Conservation (phyloP, 257 asterid genomes). For the Striga asiatica region DNA sequence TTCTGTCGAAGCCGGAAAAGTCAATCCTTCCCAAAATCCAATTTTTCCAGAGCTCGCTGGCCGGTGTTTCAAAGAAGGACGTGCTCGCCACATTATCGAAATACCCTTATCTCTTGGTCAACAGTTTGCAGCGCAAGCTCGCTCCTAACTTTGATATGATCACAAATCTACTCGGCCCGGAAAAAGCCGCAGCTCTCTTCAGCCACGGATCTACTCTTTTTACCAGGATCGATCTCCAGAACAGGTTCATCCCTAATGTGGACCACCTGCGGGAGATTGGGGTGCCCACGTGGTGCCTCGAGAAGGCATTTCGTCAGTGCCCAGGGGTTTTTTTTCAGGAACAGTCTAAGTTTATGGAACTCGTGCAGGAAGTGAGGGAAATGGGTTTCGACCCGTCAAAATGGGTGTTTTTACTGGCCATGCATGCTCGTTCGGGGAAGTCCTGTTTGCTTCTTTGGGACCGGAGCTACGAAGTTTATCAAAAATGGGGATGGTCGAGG, state of each 20-base stretch:
- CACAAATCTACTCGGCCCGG: background rate
- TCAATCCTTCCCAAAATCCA: background rate
- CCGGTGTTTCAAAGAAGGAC: background rate
- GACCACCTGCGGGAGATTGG: background rate
- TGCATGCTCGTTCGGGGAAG: background rate
- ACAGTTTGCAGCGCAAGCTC: background rate
- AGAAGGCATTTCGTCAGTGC: background rate
- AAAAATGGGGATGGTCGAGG: background rate
- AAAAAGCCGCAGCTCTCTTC: background rate
- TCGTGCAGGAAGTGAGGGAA: background rate
- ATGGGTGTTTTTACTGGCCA: background rate
- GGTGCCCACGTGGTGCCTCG: background rate
- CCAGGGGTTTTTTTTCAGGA: background rate
- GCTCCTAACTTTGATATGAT: background rate
- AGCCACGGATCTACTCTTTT: background rate
- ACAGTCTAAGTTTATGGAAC: background rate
- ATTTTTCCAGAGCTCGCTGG: background rate
- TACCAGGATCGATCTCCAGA: background rate
- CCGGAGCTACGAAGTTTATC: constrained; percentile 2
- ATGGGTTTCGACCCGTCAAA: background rate
- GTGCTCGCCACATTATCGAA: background rate
- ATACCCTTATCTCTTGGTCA: background rate
- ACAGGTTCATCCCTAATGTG: background rate
- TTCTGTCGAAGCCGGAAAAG: background rate
- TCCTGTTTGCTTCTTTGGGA: background rate